phyloP scores from a whole-genome alignment of 73 alveolate species.

The Durusdinium trenchii region DNA sequence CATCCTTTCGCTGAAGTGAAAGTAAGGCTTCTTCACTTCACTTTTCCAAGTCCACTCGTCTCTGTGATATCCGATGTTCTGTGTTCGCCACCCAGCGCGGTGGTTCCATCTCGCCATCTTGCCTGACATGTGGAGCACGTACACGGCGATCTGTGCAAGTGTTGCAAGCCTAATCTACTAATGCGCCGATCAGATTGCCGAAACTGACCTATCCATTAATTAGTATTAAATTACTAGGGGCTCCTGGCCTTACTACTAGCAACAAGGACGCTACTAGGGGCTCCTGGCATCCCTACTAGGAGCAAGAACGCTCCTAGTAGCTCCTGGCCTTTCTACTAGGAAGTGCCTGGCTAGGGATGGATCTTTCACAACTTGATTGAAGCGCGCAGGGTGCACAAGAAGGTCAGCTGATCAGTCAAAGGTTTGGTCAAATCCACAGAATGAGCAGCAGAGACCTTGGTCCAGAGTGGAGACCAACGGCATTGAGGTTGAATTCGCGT shows the following conservation, averaged over 20 bases:
- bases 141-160: too few relatives aligned
- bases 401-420: slow-evolving; percentile 7
- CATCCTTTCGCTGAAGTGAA: too few relatives aligned
- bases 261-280: too few relatives aligned
- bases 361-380: neutral
- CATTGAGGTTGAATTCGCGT: too few relatives aligned
- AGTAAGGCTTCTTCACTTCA: too few relatives aligned
- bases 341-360: neutral
- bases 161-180: too few relatives aligned
- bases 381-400: neutral
- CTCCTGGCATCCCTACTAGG: too few relatives aligned
- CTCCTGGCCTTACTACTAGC: too few relatives aligned
- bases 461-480: neutral
- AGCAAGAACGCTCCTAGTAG: too few relatives aligned
- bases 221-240: too few relatives aligned
- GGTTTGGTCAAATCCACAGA: slow-evolving; percentile 21
- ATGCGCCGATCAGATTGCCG: too few relatives aligned
- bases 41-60: neutral
- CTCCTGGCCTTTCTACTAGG: neutral
- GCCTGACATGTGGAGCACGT: slow-evolving; percentile 38
- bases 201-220: too few relatives aligned
- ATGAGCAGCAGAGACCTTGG: slow-evolving; percentile 41
- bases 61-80: neutral
- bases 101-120: slow-evolving; percentile 81
- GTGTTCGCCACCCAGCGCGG: slow-evolving; percentile 41